Percentiles rank a stretch among this genome's conserved stretches.
phyloP scores from a whole-genome alignment of 345 rosid species.

The Physaria fendleri region DNA sequence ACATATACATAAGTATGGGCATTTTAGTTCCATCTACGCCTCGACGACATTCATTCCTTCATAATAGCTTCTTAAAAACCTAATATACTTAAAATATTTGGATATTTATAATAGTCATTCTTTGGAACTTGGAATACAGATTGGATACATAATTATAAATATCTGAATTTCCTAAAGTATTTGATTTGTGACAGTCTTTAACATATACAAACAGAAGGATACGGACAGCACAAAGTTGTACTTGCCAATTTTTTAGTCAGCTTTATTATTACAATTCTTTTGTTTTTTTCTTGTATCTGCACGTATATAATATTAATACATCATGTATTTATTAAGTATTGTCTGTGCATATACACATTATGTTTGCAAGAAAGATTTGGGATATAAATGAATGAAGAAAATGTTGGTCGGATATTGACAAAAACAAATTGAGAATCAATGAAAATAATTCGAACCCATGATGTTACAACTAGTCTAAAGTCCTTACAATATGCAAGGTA shows the following conservation, averaged over 20 bases:
- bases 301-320: constrained; percentile 10
- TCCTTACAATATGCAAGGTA: constrained; percentile 29
- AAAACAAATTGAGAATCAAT: constrained; percentile 8
- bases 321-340: background rate
- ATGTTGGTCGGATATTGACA: constrained; percentile 29
- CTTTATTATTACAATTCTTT: background rate
- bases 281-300: background rate
- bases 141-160: background rate
- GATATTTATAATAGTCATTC: background rate
- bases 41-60: background rate
- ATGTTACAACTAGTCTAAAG: constrained; percentile 29
- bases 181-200: constrained; percentile 3
- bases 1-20: background rate
- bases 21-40: background rate
- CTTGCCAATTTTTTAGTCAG: constrained; percentile 1
- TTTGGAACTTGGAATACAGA: background rate
- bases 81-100: background rate
- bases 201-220: constrained; percentile 9
- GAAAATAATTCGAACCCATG: constrained; percentile 32
- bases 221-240: constrained; percentile 6
- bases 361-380: constrained; percentile 29
- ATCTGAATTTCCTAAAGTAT: background rate
- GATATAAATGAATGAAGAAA: constrained; percentile 24
- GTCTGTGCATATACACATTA: background rate
- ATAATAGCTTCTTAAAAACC: background rate